Conservation (phyloP, 345 rosid species). For the Acer campestre region DNA sequence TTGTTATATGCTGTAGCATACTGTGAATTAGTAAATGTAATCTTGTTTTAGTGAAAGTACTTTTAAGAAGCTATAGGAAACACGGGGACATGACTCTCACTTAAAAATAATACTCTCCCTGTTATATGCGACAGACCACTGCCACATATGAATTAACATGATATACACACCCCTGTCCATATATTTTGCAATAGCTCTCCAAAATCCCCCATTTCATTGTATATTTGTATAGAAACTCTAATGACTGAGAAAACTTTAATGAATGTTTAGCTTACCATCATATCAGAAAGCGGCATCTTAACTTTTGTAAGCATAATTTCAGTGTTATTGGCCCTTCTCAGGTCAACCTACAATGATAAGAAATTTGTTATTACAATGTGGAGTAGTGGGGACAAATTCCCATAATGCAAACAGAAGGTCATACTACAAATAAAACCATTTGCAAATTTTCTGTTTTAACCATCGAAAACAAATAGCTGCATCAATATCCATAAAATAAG, state of each 20-base stretch:
- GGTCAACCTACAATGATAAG: slow-evolving; percentile 65
- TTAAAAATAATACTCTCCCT: not conserved
- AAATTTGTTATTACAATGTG: slow-evolving; percentile 8
- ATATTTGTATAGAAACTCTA: not conserved
- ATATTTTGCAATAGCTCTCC: slow-evolving; percentile 1
- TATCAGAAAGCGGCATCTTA: slow-evolving; percentile 96
- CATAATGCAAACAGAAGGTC: not conserved
- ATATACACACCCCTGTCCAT: not conserved
- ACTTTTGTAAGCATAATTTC: slow-evolving; percentile 99
- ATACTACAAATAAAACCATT: not conserved
- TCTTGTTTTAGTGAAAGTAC: not conserved
- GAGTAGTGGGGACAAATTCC: not conserved
- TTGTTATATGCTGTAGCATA: not conserved
- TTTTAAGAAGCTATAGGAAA: not conserved
- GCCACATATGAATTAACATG: not conserved
- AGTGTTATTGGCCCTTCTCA: slow-evolving; percentile 98
- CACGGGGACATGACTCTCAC: not conserved
- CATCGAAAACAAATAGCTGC: not conserved
- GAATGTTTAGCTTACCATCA: slow-evolving; percentile 82
- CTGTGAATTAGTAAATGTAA: not conserved
- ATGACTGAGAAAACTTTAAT: not conserved
- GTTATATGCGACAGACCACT: not conserved
- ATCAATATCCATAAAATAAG: not conserved
- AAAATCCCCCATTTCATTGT: not conserved
- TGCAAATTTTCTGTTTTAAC: not conserved